Evolutionary conservation across 257 asterid genomes (phyloP).

Genomic region (Solanum piurae): DNA sequence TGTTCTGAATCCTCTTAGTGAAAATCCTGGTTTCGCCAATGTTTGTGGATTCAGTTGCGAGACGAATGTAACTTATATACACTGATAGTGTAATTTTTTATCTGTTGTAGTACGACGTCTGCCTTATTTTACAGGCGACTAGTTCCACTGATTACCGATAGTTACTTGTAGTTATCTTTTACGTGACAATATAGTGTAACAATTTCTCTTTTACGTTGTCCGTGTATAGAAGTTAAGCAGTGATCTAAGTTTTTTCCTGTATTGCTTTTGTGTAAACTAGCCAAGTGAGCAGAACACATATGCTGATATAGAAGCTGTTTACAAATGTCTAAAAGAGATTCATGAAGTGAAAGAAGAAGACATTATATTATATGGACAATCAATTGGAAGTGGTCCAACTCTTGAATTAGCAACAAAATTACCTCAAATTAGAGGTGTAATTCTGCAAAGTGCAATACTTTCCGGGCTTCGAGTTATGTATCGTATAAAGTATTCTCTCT

Average conservation of each 20-base stretch:
- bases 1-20: neutral
- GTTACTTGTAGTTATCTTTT: neutral
- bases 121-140: neutral
- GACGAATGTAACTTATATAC: neutral
- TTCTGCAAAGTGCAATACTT: slow-evolving; percentile 9
- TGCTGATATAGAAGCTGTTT: slow-evolving; percentile 10
- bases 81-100: neutral
- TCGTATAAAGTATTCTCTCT: neutral
- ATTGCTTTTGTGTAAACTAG: neutral
- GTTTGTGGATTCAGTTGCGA: neutral
- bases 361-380: slow-evolving; percentile 6
- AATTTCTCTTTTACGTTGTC: neutral
- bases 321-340: slow-evolving; percentile 1
- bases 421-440: neutral
- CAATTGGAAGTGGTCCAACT: slow-evolving; percentile 13
- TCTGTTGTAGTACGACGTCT: neutral
- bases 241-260: neutral
- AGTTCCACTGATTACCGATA: neutral
- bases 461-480: slow-evolving; percentile 11
- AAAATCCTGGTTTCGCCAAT: neutral
- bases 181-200: neutral
- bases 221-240: neutral
- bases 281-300: slow-evolving; percentile 12
- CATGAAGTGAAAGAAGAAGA: slow-evolving; percentile 9
- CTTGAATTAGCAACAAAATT: slow-evolving; percentile 4